These are phyloP conservation scores for Xerocomus nothofagi DNA, from an alignment of 1,284 basidiomycete species.

Conservation along the genomic window DNA sequence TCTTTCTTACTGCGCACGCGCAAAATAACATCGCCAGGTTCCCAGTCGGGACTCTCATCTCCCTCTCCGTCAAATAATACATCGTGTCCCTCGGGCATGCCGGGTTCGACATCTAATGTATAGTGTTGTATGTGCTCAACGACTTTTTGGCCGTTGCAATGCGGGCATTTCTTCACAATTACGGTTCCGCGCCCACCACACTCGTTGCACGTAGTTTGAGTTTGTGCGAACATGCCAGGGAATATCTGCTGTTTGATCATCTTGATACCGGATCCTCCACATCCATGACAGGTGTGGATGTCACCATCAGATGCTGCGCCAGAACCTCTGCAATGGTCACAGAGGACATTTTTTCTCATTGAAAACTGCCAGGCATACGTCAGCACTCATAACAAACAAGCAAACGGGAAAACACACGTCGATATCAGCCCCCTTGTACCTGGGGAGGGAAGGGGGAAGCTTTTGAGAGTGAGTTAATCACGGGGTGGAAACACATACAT, in stretches of 20 bases:
- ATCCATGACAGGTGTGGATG: slow-evolving; percentile 79
- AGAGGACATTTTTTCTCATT: slow-evolving; percentile 85
- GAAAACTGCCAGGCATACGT: slow-evolving; percentile 65
- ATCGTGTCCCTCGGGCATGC: slow-evolving; percentile 90
- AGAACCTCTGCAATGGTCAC: slow-evolving; percentile 89
- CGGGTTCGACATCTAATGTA: slow-evolving; percentile 79
- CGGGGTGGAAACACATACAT: slow-evolving; percentile 53
- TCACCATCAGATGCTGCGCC: slow-evolving; percentile 87
- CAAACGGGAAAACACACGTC: slow-evolving; percentile 55
- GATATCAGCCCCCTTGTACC: slow-evolving; percentile 76
- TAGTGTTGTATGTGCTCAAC: slow-evolving; percentile 81
- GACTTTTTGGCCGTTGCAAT: slow-evolving; percentile 82
- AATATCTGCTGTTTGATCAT: slow-evolving; percentile 91
- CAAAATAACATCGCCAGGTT: slow-evolving; percentile 87
- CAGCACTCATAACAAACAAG: neutral
- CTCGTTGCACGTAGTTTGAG: slow-evolving; percentile 74
- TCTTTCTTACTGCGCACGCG: slow-evolving; percentile 75
- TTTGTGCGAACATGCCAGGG: slow-evolving; percentile 90
- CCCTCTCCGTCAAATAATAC: slow-evolving; percentile 91
- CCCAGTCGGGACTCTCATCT: slow-evolving; percentile 92
- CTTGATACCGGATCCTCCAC: slow-evolving; percentile 83
- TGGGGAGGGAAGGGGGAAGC: slow-evolving; percentile 29
- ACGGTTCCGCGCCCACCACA: slow-evolving; percentile 82
- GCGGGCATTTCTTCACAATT: slow-evolving; percentile 75
- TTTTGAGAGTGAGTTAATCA: slow-evolving; percentile 6